phyloP scores from a whole-genome alignment of 257 asterid species.

The Forsythia suspensa region DNA sequence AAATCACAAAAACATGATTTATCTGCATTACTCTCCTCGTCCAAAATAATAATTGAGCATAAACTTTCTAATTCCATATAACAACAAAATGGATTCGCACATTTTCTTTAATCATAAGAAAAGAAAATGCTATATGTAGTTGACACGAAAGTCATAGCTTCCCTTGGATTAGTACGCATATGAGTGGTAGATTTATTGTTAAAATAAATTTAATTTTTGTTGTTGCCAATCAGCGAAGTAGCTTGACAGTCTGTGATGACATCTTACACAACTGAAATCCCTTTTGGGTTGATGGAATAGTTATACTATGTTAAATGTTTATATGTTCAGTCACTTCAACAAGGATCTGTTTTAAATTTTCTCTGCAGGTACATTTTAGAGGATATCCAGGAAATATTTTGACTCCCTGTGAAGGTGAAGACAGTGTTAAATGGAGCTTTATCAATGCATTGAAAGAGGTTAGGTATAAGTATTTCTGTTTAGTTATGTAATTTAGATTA shows the following conservation, averaged over 20 bases:
- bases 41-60: neutral
- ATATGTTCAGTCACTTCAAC: too few relatives aligned
- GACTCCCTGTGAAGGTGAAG: slow-evolving; percentile 96
- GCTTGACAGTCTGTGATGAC: slow-evolving; percentile 7
- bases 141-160: neutral
- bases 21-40: slow-evolving; percentile 3
- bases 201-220: neutral
- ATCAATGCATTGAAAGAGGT: slow-evolving; percentile 97
- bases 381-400: slow-evolving; percentile 80
- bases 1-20: neutral
- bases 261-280: neutral
- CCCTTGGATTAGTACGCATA: neutral
- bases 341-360: neutral
- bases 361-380: slow-evolving; percentile 89
- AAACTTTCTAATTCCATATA: neutral
- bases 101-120: neutral
- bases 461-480: slow-evolving; percentile 36
- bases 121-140: slow-evolving; percentile 1
- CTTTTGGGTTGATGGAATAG: neutral
- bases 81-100: neutral
- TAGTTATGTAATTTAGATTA: slow-evolving; percentile 14
- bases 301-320: neutral
- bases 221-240: neutral
- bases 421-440: slow-evolving; percentile 90
- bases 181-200: neutral